These are phyloP conservation scores for Kluyveromyces wickerhamii DNA, from an alignment of 805 yeast species.

Conservation along the genomic window DNA sequence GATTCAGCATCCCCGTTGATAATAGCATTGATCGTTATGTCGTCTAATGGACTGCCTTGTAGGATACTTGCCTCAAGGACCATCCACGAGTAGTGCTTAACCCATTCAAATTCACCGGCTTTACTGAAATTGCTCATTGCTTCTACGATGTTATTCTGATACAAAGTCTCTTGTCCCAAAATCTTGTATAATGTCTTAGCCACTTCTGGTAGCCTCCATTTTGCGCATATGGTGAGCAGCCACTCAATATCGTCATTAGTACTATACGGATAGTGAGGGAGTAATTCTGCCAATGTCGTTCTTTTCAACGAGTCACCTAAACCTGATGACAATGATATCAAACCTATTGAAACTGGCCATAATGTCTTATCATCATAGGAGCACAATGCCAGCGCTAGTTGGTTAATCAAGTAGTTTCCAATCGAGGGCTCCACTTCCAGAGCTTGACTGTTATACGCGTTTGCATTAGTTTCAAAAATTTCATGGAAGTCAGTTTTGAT, in stretches of 20 bases:
- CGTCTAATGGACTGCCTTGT: conserved; percentile 46
- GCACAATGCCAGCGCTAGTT: conserved; percentile 27
- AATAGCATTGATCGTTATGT: conserved; percentile 45
- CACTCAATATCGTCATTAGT: conserved; percentile 76
- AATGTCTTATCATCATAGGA: conserved; percentile 35
- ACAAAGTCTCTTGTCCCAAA: conserved; percentile 40
- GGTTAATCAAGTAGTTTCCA: conserved; percentile 19
- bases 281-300: conserved; percentile 41
- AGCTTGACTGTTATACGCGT: conserved; percentile 32
- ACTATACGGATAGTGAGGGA: conserved; percentile 53
- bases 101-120: conserved; percentile 48
- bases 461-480: conserved; percentile 15
- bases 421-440: conserved; percentile 32
- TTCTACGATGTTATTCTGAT: conserved; percentile 52
- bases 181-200: conserved; percentile 46
- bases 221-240: conserved; percentile 66
- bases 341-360: conserved; percentile 64
- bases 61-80: conserved; percentile 54
- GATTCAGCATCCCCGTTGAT: conserved; percentile 32
- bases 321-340: conserved; percentile 43
- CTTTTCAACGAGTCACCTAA: conserved; percentile 29
- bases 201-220: conserved; percentile 51
- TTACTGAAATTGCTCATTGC: conserved; percentile 57
- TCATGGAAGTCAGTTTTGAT: conserved; percentile 20
- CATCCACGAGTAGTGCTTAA: conserved; percentile 47